phyloP scores from a whole-genome alignment of 768 basidiomycete species.

The Gelatoporia subvermispora region DNA sequence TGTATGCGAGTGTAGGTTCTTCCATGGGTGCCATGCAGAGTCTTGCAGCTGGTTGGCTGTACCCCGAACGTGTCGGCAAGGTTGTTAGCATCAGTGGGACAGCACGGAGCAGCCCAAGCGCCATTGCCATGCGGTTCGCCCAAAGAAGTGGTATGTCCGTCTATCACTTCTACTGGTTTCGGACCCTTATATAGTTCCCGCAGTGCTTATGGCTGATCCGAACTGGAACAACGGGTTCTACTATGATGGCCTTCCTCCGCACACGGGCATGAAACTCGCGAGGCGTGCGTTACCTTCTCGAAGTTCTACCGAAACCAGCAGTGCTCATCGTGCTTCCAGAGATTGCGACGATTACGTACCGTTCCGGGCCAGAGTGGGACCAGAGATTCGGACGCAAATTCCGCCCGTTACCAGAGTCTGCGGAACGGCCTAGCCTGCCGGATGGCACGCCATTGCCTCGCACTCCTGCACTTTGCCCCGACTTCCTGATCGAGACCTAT shows the following conservation, averaged over 20 bases:
- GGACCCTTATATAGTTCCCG: not conserved
- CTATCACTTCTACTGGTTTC: not conserved
- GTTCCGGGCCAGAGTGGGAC: conserved; percentile 99
- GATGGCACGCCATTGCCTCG: conserved; percentile 13
- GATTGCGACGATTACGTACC: conserved; percentile 98
- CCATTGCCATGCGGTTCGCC: conserved; percentile 93
- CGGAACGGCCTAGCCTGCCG: conserved; percentile 3
- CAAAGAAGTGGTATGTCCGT: conserved; percentile 81
- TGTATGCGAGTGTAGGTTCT: conserved; percentile 91
- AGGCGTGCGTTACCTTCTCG: conserved; percentile 57
- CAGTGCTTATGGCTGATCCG: conserved; percentile 98
- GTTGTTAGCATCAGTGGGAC: conserved; percentile 94
- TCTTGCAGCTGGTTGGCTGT: conserved; percentile 90
- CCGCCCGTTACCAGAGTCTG: conserved; percentile 36
- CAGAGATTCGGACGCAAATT: conserved; percentile 88
- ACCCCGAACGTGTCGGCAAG: conserved; percentile 83
- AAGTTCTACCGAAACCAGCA: conserved; percentile 5
- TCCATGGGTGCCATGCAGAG: conserved; percentile 99
- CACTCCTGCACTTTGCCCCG: conserved; percentile 84
- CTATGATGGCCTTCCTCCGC: conserved; percentile 91
- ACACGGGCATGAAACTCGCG: conserved; percentile 97
- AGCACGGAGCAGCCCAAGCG: conserved; percentile 85
- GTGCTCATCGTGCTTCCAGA: conserved; percentile 42
- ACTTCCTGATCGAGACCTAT: conserved; percentile 98
- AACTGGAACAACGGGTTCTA: conserved; percentile 99